Conservation (phyloP, 768 basidiomycete genomes). For the Tricholomella constricta region DNA sequence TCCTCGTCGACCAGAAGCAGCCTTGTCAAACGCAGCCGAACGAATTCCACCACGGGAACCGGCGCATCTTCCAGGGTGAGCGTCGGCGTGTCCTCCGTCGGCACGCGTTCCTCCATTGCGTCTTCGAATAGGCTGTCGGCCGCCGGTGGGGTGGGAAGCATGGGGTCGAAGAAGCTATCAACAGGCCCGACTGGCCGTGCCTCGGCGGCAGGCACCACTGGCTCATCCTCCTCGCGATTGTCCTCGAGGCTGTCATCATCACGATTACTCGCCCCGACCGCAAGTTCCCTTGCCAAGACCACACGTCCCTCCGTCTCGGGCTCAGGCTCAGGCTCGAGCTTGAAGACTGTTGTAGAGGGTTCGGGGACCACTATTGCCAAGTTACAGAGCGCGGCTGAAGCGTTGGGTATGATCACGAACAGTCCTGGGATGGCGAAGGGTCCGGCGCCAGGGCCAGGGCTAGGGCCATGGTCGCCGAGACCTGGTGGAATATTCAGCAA, state of each 20-base stretch:
- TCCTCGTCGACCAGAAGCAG: constrained; percentile 13
- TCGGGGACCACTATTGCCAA: background rate
- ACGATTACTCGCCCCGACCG: constrained; percentile 72
- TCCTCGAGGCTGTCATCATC: constrained; percentile 30
- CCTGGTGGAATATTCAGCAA: constrained; percentile 52
- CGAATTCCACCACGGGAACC: constrained; percentile 15
- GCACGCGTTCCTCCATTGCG: constrained; percentile 33
- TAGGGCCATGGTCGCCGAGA: constrained; percentile 30
- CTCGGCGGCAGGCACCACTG: constrained; percentile 4
- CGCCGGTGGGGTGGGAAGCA: constrained; percentile 30
- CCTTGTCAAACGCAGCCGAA: constrained; percentile 6
- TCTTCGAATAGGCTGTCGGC: constrained; percentile 28
- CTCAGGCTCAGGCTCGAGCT: constrained; percentile 9
- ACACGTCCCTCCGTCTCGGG: constrained; percentile 18
- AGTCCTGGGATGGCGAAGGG: constrained; percentile 16
- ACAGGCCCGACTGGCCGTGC: constrained; percentile 10
- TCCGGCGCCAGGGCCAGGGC: too few species aligned
- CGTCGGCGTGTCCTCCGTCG: constrained; percentile 45
- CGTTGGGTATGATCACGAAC: constrained; percentile 36
- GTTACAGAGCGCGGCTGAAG: background rate
- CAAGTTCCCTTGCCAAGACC: constrained; percentile 71
- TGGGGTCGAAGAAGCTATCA: constrained; percentile 34
- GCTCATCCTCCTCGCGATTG: constrained; percentile 22
- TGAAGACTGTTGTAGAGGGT: constrained; percentile 11
- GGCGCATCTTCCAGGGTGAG: constrained; percentile 22